Evolutionary conservation across 75 land plant genomes (phyloP).

Genomic region (Pinus tabuliformis): DNA sequence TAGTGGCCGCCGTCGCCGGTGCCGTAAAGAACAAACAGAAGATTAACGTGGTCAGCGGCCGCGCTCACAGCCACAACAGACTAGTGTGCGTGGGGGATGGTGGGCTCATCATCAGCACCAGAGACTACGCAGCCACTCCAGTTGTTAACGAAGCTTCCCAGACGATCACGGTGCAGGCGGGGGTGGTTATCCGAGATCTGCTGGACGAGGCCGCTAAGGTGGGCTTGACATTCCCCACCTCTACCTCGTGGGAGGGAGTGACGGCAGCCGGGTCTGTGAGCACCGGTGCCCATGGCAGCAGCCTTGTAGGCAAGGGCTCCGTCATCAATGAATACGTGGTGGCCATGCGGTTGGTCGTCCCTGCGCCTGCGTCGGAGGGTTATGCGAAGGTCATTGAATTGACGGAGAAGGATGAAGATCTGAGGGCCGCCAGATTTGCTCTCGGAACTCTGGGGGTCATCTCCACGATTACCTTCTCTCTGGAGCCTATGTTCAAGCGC

Average conservation of each 20-base stretch:
- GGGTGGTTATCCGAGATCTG: constrained; percentile 17
- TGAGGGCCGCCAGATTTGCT: constrained; percentile 6
- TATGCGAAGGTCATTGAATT: constrained; percentile 11
- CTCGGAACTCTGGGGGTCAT: background rate
- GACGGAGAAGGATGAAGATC: background rate
- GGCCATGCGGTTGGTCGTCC: constrained; percentile 17
- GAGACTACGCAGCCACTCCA: constrained; percentile 8
- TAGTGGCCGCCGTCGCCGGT: constrained; percentile 31
- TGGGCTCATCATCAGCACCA: constrained; percentile 29
- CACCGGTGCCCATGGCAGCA: constrained; percentile 30
- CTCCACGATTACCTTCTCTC: constrained; percentile 12
- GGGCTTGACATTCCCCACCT: constrained; percentile 9
- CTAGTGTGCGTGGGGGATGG: constrained; percentile 23
- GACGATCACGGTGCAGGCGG: constrained; percentile 20
- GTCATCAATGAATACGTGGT: too few species aligned
- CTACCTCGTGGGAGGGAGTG: constrained; percentile 23
- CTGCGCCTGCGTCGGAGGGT: constrained; percentile 21
- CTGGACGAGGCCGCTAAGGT: background rate
- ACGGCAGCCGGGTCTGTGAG: background rate
- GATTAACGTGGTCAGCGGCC: constrained; percentile 23
- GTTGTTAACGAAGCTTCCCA: constrained; percentile 3
- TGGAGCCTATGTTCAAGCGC: constrained; percentile 14
- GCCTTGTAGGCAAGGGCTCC: constrained; percentile 1
- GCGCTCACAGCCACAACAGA: constrained; percentile 18
- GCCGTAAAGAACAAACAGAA: constrained; percentile 19